phyloP scores from a whole-genome alignment of 495 filamentous ascomycete genomes.

The Cryomyces antarcticus region DNA sequence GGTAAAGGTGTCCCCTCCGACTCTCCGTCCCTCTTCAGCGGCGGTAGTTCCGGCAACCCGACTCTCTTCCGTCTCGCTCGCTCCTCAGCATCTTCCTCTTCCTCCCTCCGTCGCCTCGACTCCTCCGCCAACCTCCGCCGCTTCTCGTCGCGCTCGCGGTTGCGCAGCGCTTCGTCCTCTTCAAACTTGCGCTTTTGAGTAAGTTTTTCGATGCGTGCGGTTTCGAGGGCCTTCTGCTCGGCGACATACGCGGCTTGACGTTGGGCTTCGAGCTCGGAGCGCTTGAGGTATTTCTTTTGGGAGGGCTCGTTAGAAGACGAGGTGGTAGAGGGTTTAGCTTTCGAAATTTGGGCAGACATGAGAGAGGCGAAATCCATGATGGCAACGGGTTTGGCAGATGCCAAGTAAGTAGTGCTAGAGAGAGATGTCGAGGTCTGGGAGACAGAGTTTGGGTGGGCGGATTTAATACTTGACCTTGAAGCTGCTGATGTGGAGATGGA shows the following conservation, averaged over 20 bases:
- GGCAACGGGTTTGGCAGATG: constrained; percentile 1
- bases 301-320: constrained; percentile 14
- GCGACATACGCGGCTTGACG: constrained; percentile 63
- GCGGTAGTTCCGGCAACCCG: constrained; percentile 53
- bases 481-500: too few relatives aligned
- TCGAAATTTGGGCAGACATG: constrained; percentile 76
- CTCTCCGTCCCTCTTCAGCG: constrained; percentile 21
- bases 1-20: constrained; percentile 19
- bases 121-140: constrained; percentile 64
- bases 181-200: constrained; percentile 74
- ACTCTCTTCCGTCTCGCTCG: constrained; percentile 30
- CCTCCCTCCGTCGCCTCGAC: constrained; percentile 42
- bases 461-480: too few relatives aligned
- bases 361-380: constrained; percentile 85
- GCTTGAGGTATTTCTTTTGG: constrained; percentile 63
- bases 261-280: constrained; percentile 67
- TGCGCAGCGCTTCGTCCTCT: constrained; percentile 56
- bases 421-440: too few relatives aligned
- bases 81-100: constrained; percentile 40
- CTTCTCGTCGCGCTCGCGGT: constrained; percentile 56
- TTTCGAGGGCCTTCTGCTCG: constrained; percentile 50
- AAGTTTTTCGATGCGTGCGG: constrained; percentile 42
- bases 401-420: too few relatives aligned
- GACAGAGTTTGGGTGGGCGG: too few relatives aligned
- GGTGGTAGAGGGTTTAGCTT: constrained; percentile 32